Percentiles rank a stretch among this genome's conserved stretches.
Conservation (phyloP, 148 eudicot genomes). For the Cornus suecica region DNA sequence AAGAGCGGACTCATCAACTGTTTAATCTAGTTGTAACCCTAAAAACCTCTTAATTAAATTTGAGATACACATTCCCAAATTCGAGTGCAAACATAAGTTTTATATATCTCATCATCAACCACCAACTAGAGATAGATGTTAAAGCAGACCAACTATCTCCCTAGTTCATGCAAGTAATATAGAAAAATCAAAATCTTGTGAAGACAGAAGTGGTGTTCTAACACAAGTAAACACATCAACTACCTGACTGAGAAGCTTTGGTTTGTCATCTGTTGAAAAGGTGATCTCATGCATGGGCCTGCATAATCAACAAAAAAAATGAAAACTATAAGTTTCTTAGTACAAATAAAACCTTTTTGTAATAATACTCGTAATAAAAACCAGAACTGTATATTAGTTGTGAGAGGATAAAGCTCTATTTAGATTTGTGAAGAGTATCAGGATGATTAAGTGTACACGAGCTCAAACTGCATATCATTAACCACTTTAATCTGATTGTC, state of each 20-base stretch:
- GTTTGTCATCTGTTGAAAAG: constrained; percentile 84
- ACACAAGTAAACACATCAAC: constrained; percentile 17
- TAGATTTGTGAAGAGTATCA: not conserved
- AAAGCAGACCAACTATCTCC: not conserved
- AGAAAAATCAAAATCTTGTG: not conserved
- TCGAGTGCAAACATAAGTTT: not conserved
- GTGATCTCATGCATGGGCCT: constrained; percentile 92
- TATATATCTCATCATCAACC: not conserved
- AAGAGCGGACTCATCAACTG: too few relatives aligned
- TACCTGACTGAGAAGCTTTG: constrained; percentile 87
- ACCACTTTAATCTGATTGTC: not conserved
- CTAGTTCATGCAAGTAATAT: not conserved
- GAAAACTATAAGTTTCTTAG: constrained; percentile 13
- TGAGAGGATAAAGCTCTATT: not conserved
- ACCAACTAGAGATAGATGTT: not conserved
- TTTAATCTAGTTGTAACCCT: too few relatives aligned
- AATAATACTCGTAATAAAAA: not conserved
- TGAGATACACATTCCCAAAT: too few relatives aligned
- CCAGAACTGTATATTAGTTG: not conserved
- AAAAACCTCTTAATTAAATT: too few relatives aligned
- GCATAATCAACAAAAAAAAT: constrained; percentile 24
- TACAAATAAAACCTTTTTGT: not conserved
- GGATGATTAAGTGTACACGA: not conserved
- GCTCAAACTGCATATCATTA: not conserved
- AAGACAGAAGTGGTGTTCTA: constrained; percentile 5